Conservation (phyloP, 2,329 filamentous ascomycete genomes). For the Ophiosphaerella herpotricha region DNA sequence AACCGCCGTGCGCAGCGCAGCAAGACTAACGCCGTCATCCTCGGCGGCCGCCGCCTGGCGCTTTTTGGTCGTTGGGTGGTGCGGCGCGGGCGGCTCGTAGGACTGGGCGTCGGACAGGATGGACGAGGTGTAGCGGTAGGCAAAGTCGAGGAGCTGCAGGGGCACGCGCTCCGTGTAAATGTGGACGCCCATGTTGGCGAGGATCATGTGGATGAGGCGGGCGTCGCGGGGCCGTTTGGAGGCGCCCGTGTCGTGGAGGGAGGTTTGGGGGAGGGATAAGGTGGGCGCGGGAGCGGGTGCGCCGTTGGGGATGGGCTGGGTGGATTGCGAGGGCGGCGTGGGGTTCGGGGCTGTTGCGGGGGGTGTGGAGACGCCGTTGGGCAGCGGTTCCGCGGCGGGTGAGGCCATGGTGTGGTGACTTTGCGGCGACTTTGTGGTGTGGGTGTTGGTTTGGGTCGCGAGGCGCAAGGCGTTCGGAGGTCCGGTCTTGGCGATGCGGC, state of each 20-base stretch:
- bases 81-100: constrained; percentile 36
- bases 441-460: constrained; percentile 2
- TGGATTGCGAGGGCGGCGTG: constrained; percentile 36
- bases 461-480: not conserved
- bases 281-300: constrained; percentile 10
- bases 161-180: constrained; percentile 83
- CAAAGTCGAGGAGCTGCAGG: constrained; percentile 81
- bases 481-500: not conserved
- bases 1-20: constrained; percentile 74
- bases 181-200: constrained; percentile 77
- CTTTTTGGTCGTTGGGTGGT: constrained; percentile 21
- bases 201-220: constrained; percentile 77
- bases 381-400: constrained; percentile 37
- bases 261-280: constrained; percentile 39
- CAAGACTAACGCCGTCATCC: constrained; percentile 63
- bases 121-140: constrained; percentile 77
- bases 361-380: constrained; percentile 47
- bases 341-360: constrained; percentile 41
- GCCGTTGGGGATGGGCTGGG: constrained; percentile 21
- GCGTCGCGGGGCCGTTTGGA: constrained; percentile 72
- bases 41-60: constrained; percentile 25
- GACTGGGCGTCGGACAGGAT: constrained; percentile 66
- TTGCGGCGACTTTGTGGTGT: constrained; percentile 1
- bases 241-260: constrained; percentile 37
- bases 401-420: constrained; percentile 41